Evolutionary conservation across 768 basidiomycete genomes (phyloP), one percentile per base, ranked within the genome.

Genomic region (Suillus weaverae): DNA sequence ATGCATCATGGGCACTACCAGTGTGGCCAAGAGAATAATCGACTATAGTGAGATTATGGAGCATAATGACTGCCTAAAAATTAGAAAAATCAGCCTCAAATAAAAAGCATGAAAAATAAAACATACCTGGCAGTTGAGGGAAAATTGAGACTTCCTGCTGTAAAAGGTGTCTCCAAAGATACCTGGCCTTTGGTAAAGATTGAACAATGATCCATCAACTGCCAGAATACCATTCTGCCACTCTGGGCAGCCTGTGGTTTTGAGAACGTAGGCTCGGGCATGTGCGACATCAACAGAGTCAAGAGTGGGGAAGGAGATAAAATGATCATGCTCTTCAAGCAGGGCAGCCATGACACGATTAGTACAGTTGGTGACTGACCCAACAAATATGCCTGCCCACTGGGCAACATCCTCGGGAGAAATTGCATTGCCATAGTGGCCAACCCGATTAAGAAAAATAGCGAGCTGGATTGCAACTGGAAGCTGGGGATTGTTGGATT

Each of bases 181-280:
- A 44, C 43, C 9, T 20, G 43, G 43, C 43, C 43, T 20, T 44
- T 44, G 43, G 20, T 9, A 44, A 44, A 44, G 43, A 44, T 44
- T 44, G 6, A 44, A 9, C 18, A 44, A 35, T 8, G 79, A 81
- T 2, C 81, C 80, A 70, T 82, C 79, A 43, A 78, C 77, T 38
- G 77, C 63, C 44, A 74, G 74, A 71, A 74, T 81, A 0, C 81
- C 78, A 61, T 77, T 39, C 1, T 72, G 55, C 80, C 80, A 83
- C 13, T 70, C 66, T 36, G 60, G 32, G 62, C 81, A 82, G 0
- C 76, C 76, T 18, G 71, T 69, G 3, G 60, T 33, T 50, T 77
- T 71, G 39, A 39, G 39, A 7, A 33, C 54, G 74, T 70, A 13
- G 80, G 75, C 18, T 72, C 77, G 79, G n/a, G 79, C 79, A 11